These are phyloP conservation scores for Jimgerdemannia flammicorona DNA, from an alignment of 192 early-diverging fungal genomes.

Conservation along the genomic window DNA sequence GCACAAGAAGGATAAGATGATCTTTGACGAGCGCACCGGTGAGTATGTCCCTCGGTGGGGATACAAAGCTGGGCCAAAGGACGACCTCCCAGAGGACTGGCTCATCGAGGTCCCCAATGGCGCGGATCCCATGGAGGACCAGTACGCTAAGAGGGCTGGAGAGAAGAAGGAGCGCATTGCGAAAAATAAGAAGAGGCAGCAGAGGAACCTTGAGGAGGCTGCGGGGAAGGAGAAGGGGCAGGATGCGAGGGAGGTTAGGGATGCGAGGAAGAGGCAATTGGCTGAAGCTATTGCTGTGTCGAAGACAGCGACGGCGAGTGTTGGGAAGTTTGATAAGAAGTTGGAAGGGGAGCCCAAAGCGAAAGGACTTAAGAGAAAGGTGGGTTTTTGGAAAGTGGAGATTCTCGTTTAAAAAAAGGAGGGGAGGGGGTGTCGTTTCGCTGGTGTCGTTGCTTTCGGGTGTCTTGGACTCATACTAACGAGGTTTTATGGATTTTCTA, in stretches of 20 bases:
- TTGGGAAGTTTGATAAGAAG: conserved; percentile 88
- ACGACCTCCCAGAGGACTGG: conserved; percentile 76
- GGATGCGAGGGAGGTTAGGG: conserved; percentile 50
- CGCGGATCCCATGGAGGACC: conserved; percentile 83
- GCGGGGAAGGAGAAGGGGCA: conserved; percentile 48
- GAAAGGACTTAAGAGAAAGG: conserved; percentile 73
- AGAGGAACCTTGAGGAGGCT: conserved; percentile 83
- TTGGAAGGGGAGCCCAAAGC: conserved; percentile 79
- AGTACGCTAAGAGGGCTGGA: conserved; percentile 69
- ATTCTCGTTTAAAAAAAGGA: background rate
- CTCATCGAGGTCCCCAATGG: conserved; percentile 85
- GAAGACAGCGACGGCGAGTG: conserved; percentile 82
- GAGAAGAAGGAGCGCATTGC: conserved; percentile 87
- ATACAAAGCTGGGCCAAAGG: conserved; percentile 76
- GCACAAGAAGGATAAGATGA: conserved; percentile 75
- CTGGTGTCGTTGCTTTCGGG: background rate
- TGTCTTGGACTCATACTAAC: background rate
- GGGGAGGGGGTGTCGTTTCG: background rate
- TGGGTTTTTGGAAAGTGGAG: conserved; percentile 8
- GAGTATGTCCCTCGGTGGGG: conserved; percentile 91
- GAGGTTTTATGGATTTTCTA: conserved; percentile 1
- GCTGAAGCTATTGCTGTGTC: conserved; percentile 68
- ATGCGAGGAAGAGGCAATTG: conserved; percentile 70
- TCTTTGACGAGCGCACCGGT: conserved; percentile 76
- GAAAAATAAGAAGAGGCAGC: conserved; percentile 85